These are phyloP conservation scores for Hordeum vulgare DNA, from an alignment of 176 grass and related monocot genomes.

Conservation along the genomic window MorexV3_pseudomolecules_assembly NC_058519.1:644955449-644955948, in stretches of 20 bases:
- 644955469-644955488: too few species aligned
- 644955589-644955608: too few species aligned
- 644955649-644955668: background rate
- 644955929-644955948: background rate
- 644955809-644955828: conserved; percentile 94
- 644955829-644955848: conserved; percentile 86
- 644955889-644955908: conserved; percentile 83
- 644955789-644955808: conserved; percentile 87
- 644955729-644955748: background rate
- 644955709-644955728: background rate
- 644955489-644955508: too few species aligned
- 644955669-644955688: background rate
- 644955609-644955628: background rate
- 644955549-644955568: too few species aligned
- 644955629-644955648: background rate
- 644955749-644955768: background rate
- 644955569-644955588: too few species aligned
- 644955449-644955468: too few species aligned
- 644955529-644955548: too few species aligned
- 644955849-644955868: conserved; percentile 72
- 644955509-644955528: too few species aligned
- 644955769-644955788: conserved; percentile 18
- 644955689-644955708: background rate
- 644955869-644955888: conserved; percentile 84
- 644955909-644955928: background rate